Evolutionary conservation across 257 asterid genomes (phyloP), one percentile per base, ranked within the genome.

Genomic region (Przewalskia tangutica): DNA sequence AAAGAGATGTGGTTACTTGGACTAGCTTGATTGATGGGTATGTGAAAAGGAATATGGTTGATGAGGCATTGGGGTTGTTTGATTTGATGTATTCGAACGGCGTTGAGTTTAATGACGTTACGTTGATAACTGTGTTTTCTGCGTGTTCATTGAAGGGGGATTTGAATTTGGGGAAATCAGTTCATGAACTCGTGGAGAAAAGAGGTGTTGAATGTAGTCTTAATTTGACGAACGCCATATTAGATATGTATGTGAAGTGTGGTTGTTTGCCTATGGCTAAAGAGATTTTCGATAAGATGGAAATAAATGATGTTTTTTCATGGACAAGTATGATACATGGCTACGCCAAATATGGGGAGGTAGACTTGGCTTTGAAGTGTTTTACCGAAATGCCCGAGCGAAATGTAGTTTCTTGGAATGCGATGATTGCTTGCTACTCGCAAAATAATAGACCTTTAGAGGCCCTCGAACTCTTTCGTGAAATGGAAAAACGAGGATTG

Each of bases 251-350:
- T 85, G 89, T 85, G 12, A 94, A 94, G 51, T 94, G 98, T 83
- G 97, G 97, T 58, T 85, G 79, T 54, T 80, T 91, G 86, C 85
- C 77, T 36, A 86, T 81, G 84, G 98, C 97, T 67, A 84, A 85
- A 44, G 89, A 87, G 82, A 77, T 90, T 44, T 94, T 94, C 63
- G 83, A 83, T 68, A 64, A 34, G 73, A 89, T 91, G 97, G 92
- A 88, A 50, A 88, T 79, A 67, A 92, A 85, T 81, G 98, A 94
- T 85, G 88, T 90, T 5, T 92, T 88, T 85, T 90, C 97, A 0
- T 92, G 98, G 98, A 94, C 98, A 63, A 88, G 90, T 85, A 89
- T 94, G 97, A 89, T 94, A 55, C 85, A 89, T 46, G 98, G 95
- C 42, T 88, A 86, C 11, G 92, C 92, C 11, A 91, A 86, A 79